Evolutionary conservation across 78 protist species (phyloP).

Genomic region (Emiliania huxleyi): DNA sequence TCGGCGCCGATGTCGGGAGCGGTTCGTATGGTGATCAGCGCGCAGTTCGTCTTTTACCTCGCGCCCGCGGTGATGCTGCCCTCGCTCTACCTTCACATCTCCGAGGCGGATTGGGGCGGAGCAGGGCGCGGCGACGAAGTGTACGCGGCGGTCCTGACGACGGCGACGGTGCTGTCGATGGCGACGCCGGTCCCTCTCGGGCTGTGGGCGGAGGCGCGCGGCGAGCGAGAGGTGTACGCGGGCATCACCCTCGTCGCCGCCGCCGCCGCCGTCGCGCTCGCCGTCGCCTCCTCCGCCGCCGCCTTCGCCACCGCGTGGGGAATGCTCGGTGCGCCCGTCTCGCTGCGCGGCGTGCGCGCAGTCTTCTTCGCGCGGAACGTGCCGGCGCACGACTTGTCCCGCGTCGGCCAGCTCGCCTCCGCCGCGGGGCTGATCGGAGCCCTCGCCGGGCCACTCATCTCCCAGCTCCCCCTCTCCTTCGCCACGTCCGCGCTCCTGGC

Average conservation of each 20-base stretch:
- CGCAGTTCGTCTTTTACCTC: neutral
- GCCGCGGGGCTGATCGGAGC: neutral
- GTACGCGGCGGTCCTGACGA: neutral
- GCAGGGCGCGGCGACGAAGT: neutral
- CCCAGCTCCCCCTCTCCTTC: neutral
- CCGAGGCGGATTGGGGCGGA: neutral
- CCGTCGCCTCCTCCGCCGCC: neutral
- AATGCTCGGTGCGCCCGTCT: neutral
- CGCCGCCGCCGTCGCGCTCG: neutral
- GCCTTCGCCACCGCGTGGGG: neutral
- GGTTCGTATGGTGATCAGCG: neutral
- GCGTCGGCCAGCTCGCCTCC: neutral
- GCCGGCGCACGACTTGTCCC: neutral
- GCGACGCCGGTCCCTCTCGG: neutral
- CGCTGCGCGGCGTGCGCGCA: neutral
- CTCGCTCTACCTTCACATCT: neutral
- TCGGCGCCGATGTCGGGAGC: neutral
- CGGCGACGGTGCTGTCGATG: neutral
- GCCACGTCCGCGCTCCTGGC: neutral
- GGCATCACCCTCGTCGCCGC: neutral
- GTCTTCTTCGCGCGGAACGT: neutral
- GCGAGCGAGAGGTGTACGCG: conserved; percentile 8
- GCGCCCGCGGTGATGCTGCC: neutral
- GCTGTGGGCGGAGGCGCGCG: neutral
- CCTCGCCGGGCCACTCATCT: neutral